Percentiles rank a stretch among this genome's conserved stretches.
phyloP scores from a whole-genome alignment of 169 alveolate species.

The Plasmodium berghei region DNA sequence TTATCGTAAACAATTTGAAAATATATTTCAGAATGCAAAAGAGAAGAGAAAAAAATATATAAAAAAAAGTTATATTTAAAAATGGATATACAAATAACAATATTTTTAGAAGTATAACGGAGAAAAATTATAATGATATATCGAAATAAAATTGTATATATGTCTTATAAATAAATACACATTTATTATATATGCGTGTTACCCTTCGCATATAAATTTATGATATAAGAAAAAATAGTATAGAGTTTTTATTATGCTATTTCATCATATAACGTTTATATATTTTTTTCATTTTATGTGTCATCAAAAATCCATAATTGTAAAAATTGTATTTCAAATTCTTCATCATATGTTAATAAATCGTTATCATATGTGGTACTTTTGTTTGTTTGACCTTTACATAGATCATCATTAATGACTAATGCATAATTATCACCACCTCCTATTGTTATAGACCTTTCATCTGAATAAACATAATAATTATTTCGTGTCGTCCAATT shows the following conservation, averaged over 20 bases:
- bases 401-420: slow-evolving; percentile 82
- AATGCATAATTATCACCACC: slow-evolving; percentile 87
- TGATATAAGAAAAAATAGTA: too few species aligned
- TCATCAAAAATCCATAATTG: slow-evolving; percentile 76
- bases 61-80: slow-evolving; percentile 16
- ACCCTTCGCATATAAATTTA: too few species aligned
- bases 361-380: slow-evolving; percentile 80
- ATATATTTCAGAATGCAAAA: slow-evolving; percentile 8
- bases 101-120: slow-evolving; percentile 22
- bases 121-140: slow-evolving; percentile 20
- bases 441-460: slow-evolving; percentile 81
- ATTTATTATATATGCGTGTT: neutral
- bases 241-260: too few species aligned
- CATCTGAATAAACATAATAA: slow-evolving; percentile 84
- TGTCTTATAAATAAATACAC: neutral
- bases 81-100: slow-evolving; percentile 33
- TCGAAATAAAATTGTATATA: neutral
- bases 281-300: slow-evolving; percentile 4
- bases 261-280: too few species aligned
- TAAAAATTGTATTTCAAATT: slow-evolving; percentile 74
- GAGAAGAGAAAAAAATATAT: slow-evolving; percentile 23
- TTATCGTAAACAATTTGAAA: neutral
- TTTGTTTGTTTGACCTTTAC: slow-evolving; percentile 82
- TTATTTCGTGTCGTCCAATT: slow-evolving; percentile 84
- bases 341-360: slow-evolving; percentile 70